Percentiles rank a stretch among this genome's conserved stretches.
These are phyloP conservation scores for Parasitella parasitica DNA, from an alignment of 371 early-diverging fungal genomes.

Conservation along the genomic window DNA sequence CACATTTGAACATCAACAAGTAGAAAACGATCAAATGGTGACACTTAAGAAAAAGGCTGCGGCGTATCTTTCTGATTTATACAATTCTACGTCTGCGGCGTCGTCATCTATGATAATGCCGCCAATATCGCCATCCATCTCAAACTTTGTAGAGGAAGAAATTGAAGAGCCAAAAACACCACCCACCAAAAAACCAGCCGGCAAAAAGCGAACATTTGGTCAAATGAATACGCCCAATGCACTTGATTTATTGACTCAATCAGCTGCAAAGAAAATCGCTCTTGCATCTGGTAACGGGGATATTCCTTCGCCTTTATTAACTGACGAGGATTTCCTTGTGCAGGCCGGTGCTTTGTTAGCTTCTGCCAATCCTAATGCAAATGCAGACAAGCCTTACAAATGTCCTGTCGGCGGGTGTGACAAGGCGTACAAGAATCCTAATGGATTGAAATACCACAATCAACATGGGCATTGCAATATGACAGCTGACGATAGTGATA, in stretches of 20 bases:
- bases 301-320: slow-evolving; percentile 30
- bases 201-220: slow-evolving; percentile 41
- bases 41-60: slow-evolving; percentile 41
- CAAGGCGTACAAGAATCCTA: slow-evolving; percentile 97
- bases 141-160: slow-evolving; percentile 11
- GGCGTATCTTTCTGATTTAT: slow-evolving; percentile 49
- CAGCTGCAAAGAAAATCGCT: slow-evolving; percentile 48
- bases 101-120: background rate
- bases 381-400: slow-evolving; percentile 75
- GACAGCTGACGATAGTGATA: slow-evolving; percentile 44
- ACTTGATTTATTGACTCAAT: slow-evolving; percentile 43
- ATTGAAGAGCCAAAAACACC: slow-evolving; percentile 18
- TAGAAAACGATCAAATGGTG: slow-evolving; percentile 16
- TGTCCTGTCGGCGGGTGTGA: slow-evolving; percentile 91
- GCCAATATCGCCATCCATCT: slow-evolving; percentile 17
- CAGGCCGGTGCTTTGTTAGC: slow-evolving; percentile 52
- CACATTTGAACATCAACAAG: slow-evolving; percentile 23
- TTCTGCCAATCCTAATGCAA: slow-evolving; percentile 33
- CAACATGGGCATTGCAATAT: slow-evolving; percentile 78
- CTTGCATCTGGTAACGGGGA: slow-evolving; percentile 25
- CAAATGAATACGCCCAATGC: slow-evolving; percentile 33
- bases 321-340: slow-evolving; percentile 51
- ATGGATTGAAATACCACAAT: slow-evolving; percentile 97
- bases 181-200: slow-evolving; percentile 14
- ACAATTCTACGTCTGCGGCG: slow-evolving; percentile 21